Base-by-base conservation (phyloP, 2,329 filamentous ascomycete genomes). In the Colletotrichum liaoningense region DNA sequence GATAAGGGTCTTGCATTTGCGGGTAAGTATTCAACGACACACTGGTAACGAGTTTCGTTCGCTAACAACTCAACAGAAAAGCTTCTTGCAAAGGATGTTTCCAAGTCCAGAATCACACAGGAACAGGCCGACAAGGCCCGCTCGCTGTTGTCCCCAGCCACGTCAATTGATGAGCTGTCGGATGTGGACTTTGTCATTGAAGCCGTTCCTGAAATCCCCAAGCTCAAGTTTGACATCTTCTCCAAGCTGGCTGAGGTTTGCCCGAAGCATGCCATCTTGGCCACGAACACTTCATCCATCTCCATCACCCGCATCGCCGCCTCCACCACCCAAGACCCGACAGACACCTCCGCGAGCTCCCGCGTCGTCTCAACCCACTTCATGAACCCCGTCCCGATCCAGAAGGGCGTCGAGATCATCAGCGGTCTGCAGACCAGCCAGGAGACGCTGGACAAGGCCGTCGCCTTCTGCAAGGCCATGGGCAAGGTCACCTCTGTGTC, bases 251-350 rank as follows among this genome's bases (percentile, higher is more conserved):
- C 95, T 7, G 86, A 93, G 78, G 92, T 97, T 77, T 95, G 94
- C 77, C 92, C 95, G 12, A 87, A 92, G 65, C 95, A 98, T 80
- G 91, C 97, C 72, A 94, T 99, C 78, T 90, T 99, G 46, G 96
- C 97, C 5, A 99, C 97, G 75, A 99, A 99, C 86, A 99, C 97
- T 7, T 98, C 95, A n/a, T 98, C 95, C 74, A 99, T 99, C 81
- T 96, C 94, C 74, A 98, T 99, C 82, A 99, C 97, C 56, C 93
- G 93, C 80, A 98, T 99, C 79, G 97, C 97, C 24, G 95, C 97
- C 4, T 91, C 95, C 11, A 96, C 96, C 1, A 93, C 92, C 30
- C 87, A 88, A 69, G 91, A 97, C 80, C 93, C 95, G 1, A 96
- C 86, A 22, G 94, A 98, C 79, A 92, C 94, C 28, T 93, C 92